Base-by-base conservation (phyloP, 2,329 filamentous ascomycete species). In the Aspergillus jensenii region DNA sequence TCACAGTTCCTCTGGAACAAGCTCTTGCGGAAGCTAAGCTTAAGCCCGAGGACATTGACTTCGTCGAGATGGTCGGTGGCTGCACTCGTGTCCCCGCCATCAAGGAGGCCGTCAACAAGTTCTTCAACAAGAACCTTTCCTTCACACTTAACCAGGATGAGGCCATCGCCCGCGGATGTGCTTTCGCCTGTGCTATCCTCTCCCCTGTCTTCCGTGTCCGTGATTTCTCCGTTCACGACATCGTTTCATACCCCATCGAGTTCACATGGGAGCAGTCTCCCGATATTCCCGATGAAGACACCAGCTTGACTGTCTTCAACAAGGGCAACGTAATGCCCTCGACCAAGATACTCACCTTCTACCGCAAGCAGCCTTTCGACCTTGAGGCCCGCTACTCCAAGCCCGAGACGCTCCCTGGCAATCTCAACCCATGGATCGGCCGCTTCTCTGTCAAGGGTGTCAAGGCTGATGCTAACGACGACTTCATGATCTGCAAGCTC, bases 401-500 rank as follows among this genome's bases (percentile, higher is more conserved):
- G 71, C 90, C 93, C 19, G 91, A 96, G 46, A 78, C 84, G 55
- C 87, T 99, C 8, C 95, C 95, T 17, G 92, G 93, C 70, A 96
- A 93, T 83, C 83, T 89, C 62, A 91, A 91, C 74, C 90, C 95
- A 48, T 98, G 93, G 90, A 97, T 99, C 67, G 95, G 95, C 57
- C 88, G 91, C 64, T 99, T 99, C 82, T 96, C 93, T 43, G 92
- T 99, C 76, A 99, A 99, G 86, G 90, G 90, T 46, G 93, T 99
- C 72, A 93, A 97, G 84, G 89, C 91, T 41, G 91, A 96, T 72
- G 85, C 88, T 65, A 93, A 95, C 74, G 91, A 96, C 60, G 95
- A 98, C 75, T 99, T 98, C 78, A 98, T 99, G 93, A 96, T 98
- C 71, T 99, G 95, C 89, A 99, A 99, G 83, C 88, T 99, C 62